Conservation (phyloP, 2,329 filamentous ascomycete genomes). For the Microdochium bolleyi region DNA sequence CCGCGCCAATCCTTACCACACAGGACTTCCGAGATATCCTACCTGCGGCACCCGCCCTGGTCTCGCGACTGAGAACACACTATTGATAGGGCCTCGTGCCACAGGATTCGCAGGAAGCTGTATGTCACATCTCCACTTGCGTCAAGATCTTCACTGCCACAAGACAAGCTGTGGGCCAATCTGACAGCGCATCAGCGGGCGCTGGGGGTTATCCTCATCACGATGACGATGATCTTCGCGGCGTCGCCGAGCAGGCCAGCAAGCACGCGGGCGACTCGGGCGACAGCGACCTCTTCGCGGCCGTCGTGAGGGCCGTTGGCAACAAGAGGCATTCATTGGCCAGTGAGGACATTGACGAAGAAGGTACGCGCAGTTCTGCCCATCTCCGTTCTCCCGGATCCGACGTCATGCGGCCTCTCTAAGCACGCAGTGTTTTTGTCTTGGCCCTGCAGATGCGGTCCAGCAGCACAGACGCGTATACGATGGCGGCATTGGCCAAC, state of each 20-base stretch:
- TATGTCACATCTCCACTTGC: not conserved
- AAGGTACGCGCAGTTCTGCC: conserved; percentile 25
- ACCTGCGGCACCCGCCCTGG: not conserved
- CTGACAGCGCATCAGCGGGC: not conserved
- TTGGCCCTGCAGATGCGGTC: conserved; percentile 48
- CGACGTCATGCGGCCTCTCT: not conserved
- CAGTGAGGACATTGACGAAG: conserved; percentile 40
- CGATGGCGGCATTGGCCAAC: conserved; percentile 34
- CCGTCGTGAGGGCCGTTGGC: conserved; percentile 35
- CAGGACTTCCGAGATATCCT: no score
- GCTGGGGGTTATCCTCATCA: conserved; percentile 23
- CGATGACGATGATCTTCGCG: conserved; percentile 38
- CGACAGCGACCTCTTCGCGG: conserved; percentile 38
- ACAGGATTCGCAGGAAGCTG: not conserved
- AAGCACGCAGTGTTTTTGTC: not conserved
- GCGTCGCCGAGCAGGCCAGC: conserved; percentile 39
- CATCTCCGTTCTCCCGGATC: no score
- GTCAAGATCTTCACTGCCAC: not conserved
- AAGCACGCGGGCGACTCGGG: conserved; percentile 37
- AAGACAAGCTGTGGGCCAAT: not conserved
- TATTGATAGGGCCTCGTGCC: not conserved
- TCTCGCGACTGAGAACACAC: not conserved
- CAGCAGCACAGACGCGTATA: conserved; percentile 72
- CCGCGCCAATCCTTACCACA: no score
- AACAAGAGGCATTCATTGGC: conserved; percentile 40